phyloP scores from a whole-genome alignment of 257 asterid genomes.

The Rubia yunnanensis region DNA sequence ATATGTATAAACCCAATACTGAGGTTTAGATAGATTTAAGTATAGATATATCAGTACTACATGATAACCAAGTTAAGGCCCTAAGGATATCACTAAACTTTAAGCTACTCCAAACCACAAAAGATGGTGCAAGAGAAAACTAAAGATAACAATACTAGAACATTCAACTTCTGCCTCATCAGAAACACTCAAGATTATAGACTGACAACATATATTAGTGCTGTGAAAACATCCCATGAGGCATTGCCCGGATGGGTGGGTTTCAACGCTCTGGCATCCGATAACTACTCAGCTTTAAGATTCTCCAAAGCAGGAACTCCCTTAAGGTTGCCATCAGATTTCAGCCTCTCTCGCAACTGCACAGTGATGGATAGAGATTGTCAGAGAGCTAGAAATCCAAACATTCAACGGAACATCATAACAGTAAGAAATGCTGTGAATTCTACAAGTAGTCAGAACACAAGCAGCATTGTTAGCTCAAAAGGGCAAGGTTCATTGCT shows the following conservation, averaged over 20 bases:
- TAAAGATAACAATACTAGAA: conserved; percentile 14
- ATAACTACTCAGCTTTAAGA: conserved; percentile 36
- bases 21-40: neutral
- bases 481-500: neutral
- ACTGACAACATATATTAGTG: conserved; percentile 13
- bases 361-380: neutral
- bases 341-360: conserved; percentile 52
- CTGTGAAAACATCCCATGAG: conserved; percentile 9
- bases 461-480: neutral
- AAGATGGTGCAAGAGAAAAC: neutral
- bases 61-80: conserved; percentile 4
- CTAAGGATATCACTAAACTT: neutral
- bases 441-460: neutral
- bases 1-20: neutral
- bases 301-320: conserved; percentile 26
- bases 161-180: conserved; percentile 11
- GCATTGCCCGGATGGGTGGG: neutral
- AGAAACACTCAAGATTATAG: conserved; percentile 11
- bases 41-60: conserved; percentile 5
- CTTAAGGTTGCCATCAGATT: conserved; percentile 26
- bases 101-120: neutral
- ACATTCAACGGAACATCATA: neutral
- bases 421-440: neutral
- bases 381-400: neutral
- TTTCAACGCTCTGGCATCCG: neutral